These are phyloP conservation scores for Chenopodium album DNA, from an alignment of 148 eudicot genomes.

Conservation along the genomic window DNA sequence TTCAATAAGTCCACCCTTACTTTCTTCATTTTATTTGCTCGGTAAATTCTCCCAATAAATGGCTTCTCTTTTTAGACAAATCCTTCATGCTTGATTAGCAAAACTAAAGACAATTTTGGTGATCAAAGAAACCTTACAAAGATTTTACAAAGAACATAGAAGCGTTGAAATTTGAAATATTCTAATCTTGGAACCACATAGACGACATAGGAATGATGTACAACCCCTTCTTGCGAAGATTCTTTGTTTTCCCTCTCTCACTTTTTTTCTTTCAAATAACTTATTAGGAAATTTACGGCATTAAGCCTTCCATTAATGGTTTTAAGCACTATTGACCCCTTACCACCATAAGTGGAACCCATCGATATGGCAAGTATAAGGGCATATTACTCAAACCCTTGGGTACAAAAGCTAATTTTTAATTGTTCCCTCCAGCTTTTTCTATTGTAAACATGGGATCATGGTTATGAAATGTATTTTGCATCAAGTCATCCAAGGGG, in stretches of 20 bases:
- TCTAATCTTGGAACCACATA: background rate
- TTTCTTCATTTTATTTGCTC: too few species aligned
- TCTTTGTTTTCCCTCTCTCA: background rate
- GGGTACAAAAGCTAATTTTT: background rate
- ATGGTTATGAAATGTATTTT: background rate
- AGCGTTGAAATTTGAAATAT: background rate
- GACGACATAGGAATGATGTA: background rate
- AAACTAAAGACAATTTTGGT: slow-evolving; percentile 7
- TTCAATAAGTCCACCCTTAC: too few species aligned
- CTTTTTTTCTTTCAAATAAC: too few species aligned
- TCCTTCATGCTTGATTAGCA: background rate
- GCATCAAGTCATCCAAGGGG: background rate
- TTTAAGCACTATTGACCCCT: slow-evolving; percentile 5
- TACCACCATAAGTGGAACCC: slow-evolving; percentile 8
- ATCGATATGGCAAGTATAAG: slow-evolving; percentile 1
- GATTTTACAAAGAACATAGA: background rate
- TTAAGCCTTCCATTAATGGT: slow-evolving; percentile 11
- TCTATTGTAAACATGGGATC: background rate
- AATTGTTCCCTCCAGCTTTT: background rate
- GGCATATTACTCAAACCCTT: background rate
- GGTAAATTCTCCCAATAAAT: too few species aligned
- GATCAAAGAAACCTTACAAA: background rate
- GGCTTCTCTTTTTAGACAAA: too few species aligned
- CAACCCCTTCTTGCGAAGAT: too few species aligned
- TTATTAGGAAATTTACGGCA: background rate